Evolutionary conservation across 108 stramenopile species (phyloP).

Genomic region (Chaetoceros tenuissimus): DNA sequence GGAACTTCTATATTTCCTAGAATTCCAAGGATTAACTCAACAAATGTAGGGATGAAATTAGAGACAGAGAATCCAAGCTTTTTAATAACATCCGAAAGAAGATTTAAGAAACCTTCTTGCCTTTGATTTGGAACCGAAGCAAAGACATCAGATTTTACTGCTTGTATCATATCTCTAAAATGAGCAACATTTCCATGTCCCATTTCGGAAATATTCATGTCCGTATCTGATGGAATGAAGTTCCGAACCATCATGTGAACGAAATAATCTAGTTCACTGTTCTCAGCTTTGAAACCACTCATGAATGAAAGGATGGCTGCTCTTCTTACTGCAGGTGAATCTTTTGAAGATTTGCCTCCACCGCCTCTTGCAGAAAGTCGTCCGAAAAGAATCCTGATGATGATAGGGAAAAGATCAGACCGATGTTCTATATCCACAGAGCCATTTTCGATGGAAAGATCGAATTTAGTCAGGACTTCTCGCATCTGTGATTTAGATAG

Average conservation of each 20-base stretch:
- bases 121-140: constrained; percentile 28
- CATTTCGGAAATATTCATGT: constrained; percentile 20
- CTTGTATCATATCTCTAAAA: constrained; percentile 7
- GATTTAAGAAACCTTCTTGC: constrained; percentile 73
- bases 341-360: constrained; percentile 49
- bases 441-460: constrained; percentile 31
- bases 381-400: constrained; percentile 72
- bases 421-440: constrained; percentile 45
- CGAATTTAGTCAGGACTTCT: constrained; percentile 57
- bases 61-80: constrained; percentile 66
- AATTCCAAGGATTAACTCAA: constrained; percentile 43
- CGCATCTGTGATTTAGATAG: constrained; percentile 57
- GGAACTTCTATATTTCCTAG: constrained; percentile 31
- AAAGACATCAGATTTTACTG: constrained; percentile 19
- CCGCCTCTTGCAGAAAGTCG: constrained; percentile 45
- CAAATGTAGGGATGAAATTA: constrained; percentile 35
- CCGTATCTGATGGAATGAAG: constrained; percentile 38
- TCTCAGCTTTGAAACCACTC: constrained; percentile 42
- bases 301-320: constrained; percentile 73
- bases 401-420: constrained; percentile 37
- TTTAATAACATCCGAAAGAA: constrained; percentile 57
- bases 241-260: constrained; percentile 67
- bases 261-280: constrained; percentile 57
- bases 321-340: constrained; percentile 64
- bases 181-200: constrained; percentile 5